Evolutionary conservation across 192 early-diverging fungal species (phyloP).

Genomic region (Entomortierella beljakovae): DNA sequence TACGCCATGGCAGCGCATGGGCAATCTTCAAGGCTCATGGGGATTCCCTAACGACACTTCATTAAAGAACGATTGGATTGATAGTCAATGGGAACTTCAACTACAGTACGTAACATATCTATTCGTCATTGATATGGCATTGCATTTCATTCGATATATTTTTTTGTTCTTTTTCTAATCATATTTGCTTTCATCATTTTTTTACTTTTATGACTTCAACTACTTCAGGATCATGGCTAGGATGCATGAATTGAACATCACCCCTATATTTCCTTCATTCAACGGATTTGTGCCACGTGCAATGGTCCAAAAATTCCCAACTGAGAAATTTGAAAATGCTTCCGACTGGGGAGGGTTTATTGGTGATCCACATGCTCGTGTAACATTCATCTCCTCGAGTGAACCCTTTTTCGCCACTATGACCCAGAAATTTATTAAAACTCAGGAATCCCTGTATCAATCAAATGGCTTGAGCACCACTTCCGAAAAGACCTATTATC

Average conservation of each 20-base stretch:
- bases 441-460: conserved; percentile 25
- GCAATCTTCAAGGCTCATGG: conserved; percentile 45
- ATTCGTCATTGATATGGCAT: neutral
- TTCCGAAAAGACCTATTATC: conserved; percentile 15
- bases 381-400: conserved; percentile 26
- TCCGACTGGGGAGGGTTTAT: conserved; percentile 25
- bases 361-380: conserved; percentile 3
- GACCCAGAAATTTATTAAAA: conserved; percentile 27
- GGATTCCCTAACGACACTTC: conserved; percentile 12
- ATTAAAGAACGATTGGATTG: conserved; percentile 51
- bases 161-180: neutral
- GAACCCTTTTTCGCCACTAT: conserved; percentile 32
- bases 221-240: conserved; percentile 29
- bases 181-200: neutral
- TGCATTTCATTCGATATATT: neutral
- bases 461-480: neutral
- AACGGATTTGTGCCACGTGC: conserved; percentile 42
- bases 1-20: conserved; percentile 54
- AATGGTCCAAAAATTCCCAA: conserved; percentile 12
- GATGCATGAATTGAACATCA: conserved; percentile 45
- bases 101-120: conserved; percentile 12
- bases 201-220: neutral
- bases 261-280: conserved; percentile 42
- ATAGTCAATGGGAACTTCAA: conserved; percentile 47
- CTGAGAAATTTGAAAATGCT: conserved; percentile 15